A percentile compares a stretch with the other conserved stretches of the same genome.
phyloP scores from a whole-genome alignment of 2,329 filamentous ascomycete species.

The Epichloe baconii region DNA sequence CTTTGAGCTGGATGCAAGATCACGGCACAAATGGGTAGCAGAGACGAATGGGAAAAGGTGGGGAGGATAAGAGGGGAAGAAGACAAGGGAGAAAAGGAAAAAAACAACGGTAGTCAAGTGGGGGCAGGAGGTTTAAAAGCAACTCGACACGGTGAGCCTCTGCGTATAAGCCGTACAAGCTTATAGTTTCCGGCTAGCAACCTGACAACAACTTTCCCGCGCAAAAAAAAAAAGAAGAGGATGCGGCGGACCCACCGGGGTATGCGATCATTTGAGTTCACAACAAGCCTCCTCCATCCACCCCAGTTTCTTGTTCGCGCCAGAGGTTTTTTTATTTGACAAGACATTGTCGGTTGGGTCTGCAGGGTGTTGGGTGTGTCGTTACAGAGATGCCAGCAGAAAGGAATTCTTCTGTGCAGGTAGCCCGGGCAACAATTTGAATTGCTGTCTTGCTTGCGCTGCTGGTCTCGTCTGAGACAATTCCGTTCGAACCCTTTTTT shows the following conservation, averaged over 20 bases:
- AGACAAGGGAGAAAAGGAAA: neutral
- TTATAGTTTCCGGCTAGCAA: neutral
- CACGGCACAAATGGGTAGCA: neutral
- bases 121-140: neutral
- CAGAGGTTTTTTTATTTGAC: too few species aligned
- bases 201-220: neutral
- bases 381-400: too few species aligned
- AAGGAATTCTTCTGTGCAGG: neutral
- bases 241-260: neutral
- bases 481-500: neutral
- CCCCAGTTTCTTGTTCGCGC: too few species aligned
- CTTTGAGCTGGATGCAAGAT: neutral
- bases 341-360: too few species aligned
- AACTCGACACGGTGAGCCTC: neutral
- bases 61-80: neutral
- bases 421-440: neutral
- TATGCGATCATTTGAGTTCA: neutral
- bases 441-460: neutral
- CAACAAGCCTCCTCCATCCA: neutral
- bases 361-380: too few species aligned
- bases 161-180: neutral
- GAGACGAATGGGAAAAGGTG: neutral
- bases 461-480: conserved; percentile 3
- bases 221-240: neutral
- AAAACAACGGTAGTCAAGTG: neutral